Percentiles rank a stretch among this genome's conserved stretches.
Evolutionary conservation across 805 yeast species (phyloP).

Genomic region (Brettanomyces bruxellensis): DNA sequence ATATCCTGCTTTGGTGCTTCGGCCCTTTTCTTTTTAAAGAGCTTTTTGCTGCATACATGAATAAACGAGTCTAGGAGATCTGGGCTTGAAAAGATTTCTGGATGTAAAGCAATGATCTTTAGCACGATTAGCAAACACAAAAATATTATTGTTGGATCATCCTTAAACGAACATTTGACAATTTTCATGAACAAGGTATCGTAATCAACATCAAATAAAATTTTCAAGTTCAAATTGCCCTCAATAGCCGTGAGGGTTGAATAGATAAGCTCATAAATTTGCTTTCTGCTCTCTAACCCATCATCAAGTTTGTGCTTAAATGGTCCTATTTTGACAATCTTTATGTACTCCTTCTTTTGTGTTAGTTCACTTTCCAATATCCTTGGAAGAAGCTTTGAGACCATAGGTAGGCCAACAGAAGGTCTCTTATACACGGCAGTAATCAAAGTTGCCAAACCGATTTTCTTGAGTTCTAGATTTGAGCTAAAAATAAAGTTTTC

Average conservation of each 20-base stretch:
- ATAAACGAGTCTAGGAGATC: conserved; percentile 19
- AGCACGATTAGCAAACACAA: conserved; percentile 38
- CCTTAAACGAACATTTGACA: conserved; percentile 43
- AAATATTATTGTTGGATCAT: conserved; percentile 51
- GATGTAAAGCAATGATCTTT: conserved; percentile 27
- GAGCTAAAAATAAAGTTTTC: conserved; percentile 22
- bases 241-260: conserved; percentile 34
- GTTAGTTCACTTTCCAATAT: conserved; percentile 44
- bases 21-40: conserved; percentile 42
- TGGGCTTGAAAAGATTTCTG: conserved; percentile 14
- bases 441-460: conserved; percentile 49
- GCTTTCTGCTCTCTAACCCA: conserved; percentile 64
- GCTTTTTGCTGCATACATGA: conserved; percentile 30
- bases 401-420: conserved; percentile 33
- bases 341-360: conserved; percentile 48
- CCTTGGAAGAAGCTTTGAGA: conserved; percentile 38
- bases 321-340: conserved; percentile 75
- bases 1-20: conserved; percentile 62
- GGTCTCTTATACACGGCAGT: conserved; percentile 53
- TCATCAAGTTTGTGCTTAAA: conserved; percentile 76
- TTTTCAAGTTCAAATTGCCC: conserved; percentile 11
- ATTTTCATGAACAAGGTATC: conserved; percentile 28
- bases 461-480: conserved; percentile 47
- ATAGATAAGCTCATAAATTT: conserved; percentile 61
- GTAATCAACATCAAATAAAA: conserved; percentile 19